Conservation (phyloP, 371 early-diverging fungal species). For the Basidiobolus meristosporus region DNA sequence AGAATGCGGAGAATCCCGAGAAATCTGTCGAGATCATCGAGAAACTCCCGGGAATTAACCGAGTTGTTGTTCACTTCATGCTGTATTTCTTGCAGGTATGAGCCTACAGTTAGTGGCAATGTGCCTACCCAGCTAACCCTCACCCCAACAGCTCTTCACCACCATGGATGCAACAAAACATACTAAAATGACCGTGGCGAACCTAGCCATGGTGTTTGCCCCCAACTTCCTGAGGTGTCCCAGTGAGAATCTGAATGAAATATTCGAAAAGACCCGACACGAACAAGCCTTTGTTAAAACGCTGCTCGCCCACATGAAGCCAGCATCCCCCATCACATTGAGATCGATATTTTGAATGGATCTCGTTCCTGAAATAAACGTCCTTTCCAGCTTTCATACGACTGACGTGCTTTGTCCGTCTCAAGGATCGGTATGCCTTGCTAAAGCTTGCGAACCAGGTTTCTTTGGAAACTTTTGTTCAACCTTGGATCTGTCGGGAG, state of each 20-base stretch:
- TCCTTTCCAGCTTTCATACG: too few species aligned
- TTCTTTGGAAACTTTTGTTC: too few species aligned
- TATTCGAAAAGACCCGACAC: constrained; percentile 5
- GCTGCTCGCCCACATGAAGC: background rate
- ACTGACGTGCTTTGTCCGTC: too few species aligned
- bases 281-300: constrained; percentile 5
- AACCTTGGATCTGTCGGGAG: too few species aligned
- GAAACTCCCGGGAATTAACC: constrained; percentile 48
- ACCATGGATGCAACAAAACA: constrained; percentile 34
- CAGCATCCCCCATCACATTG: too few species aligned
- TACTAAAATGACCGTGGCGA: constrained; percentile 77
- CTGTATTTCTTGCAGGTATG: constrained; percentile 57
- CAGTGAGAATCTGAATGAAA: constrained; percentile 8
- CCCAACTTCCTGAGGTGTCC: constrained; percentile 86
- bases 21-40: constrained; percentile 36
- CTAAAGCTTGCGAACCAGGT: too few species aligned
- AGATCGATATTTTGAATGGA: too few species aligned
- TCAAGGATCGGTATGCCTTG: too few species aligned
- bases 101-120: background rate
- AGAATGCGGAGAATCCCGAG: constrained; percentile 23
- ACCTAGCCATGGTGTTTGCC: constrained; percentile 94
- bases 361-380: too few species aligned
- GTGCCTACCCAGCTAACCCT: constrained; percentile 2
- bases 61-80: constrained; percentile 55
- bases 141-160: constrained; percentile 24